A percentile compares a stretch with the other conserved stretches of the same genome.
These are phyloP conservation scores for Avicennia marina DNA, from an alignment of 257 asterid species.

Conservation along the genomic window DNA sequence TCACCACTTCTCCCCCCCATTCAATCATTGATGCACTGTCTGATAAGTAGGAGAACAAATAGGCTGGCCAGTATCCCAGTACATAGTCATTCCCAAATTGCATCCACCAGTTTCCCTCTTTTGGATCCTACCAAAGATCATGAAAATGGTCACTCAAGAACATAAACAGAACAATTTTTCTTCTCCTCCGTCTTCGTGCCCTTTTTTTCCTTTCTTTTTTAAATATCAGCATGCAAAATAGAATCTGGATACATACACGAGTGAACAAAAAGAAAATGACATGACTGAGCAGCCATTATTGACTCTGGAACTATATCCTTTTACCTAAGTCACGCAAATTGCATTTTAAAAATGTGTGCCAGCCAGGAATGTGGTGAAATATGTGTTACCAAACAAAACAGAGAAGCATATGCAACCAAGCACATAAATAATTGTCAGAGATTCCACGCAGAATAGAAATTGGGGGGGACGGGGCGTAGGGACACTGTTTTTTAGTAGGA, in stretches of 20 bases:
- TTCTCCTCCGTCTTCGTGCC: no score
- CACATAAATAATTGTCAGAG: constrained; percentile 33
- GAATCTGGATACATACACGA: no score
- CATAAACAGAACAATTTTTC: neutral
- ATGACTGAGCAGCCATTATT: no score
- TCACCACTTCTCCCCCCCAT: constrained; percentile 96
- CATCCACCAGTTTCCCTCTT: constrained; percentile 87
- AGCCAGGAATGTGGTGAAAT: constrained; percentile 24
- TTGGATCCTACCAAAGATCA: constrained; percentile 48
- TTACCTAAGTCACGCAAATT: no score
- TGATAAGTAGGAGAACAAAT: constrained; percentile 48
- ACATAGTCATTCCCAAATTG: constrained; percentile 58
- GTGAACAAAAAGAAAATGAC: no score
- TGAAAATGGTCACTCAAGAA: neutral
- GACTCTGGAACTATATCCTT: no score
- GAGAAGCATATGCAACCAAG: constrained; percentile 24
- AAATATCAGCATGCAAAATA: no score
- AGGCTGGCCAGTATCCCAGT: constrained; percentile 78
- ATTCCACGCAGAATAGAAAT: constrained; percentile 19
- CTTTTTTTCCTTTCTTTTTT: no score
- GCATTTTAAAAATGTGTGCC: constrained; percentile 19
- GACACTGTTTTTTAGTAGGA: constrained; percentile 3
- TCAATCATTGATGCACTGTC: constrained; percentile 72
- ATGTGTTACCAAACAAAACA: constrained; percentile 20
- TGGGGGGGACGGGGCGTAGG: constrained; percentile 13